Conservation (phyloP, 1,139 yeast species). For the Lodderomyces pseudojiufengensis region DNA sequence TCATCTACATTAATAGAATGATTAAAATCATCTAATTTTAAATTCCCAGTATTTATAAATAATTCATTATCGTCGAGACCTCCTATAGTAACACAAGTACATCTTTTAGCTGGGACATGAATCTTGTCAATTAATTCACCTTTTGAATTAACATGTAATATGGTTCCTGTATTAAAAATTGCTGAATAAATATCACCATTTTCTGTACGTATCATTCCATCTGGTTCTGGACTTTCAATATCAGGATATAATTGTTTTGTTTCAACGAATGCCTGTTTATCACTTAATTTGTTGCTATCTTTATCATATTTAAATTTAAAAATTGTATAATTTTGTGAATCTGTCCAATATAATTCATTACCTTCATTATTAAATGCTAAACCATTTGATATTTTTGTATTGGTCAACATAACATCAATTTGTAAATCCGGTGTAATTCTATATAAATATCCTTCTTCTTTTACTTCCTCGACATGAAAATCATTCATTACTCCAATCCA, state of each 20-base stretch:
- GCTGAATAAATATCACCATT: conserved; percentile 68
- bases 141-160: conserved; percentile 47
- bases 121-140: conserved; percentile 55
- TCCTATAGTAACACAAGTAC: conserved; percentile 72
- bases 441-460: conserved; percentile 43
- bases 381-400: conserved; percentile 67
- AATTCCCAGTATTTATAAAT: conserved; percentile 66
- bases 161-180: conserved; percentile 57
- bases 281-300: conserved; percentile 40
- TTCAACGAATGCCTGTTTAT: conserved; percentile 43
- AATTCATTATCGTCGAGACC: conserved; percentile 57
- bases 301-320: conserved; percentile 61
- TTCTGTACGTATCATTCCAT: conserved; percentile 67
- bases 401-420: conserved; percentile 29
- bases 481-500: conserved; percentile 76
- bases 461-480: conserved; percentile 32
- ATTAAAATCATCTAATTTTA: conserved; percentile 35
- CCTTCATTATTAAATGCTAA: conserved; percentile 60
- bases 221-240: conserved; percentile 58
- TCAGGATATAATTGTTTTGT: conserved; percentile 26
- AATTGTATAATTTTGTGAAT: conserved; percentile 56
- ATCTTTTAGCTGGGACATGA: conserved; percentile 56
- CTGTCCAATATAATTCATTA: conserved; percentile 64
- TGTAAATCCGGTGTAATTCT: conserved; percentile 35
- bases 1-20: conserved; percentile 26